phyloP scores from a whole-genome alignment of 2,329 filamentous ascomycete genomes.

The Hymenoscyphus fraxineus region DNA sequence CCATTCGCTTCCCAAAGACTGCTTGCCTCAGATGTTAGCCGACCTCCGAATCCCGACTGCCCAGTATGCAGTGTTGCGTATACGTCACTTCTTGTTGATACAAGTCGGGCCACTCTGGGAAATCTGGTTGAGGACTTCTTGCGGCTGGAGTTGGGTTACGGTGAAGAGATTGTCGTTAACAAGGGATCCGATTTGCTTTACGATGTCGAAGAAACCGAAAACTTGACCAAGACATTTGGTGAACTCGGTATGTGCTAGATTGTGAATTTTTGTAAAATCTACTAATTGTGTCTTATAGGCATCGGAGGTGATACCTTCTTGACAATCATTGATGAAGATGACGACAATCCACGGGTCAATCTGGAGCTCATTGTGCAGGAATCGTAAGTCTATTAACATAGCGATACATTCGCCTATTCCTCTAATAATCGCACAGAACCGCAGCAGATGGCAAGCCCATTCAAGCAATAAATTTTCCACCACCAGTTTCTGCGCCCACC shows the following conservation, averaged over 20 bases:
- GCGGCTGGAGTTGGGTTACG: slow-evolving; percentile 67
- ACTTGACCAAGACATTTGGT: slow-evolving; percentile 71
- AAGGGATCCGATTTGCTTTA: slow-evolving; percentile 77
- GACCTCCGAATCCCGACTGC: slow-evolving; percentile 74
- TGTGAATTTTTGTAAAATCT: slow-evolving; percentile 5
- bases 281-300: slow-evolving; percentile 42
- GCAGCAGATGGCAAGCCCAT: slow-evolving; percentile 51
- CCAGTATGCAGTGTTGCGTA: slow-evolving; percentile 77
- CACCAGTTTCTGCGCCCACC: slow-evolving; percentile 2
- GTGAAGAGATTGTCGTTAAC: slow-evolving; percentile 75
- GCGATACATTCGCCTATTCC: slow-evolving; percentile 6
- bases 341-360: slow-evolving; percentile 71
- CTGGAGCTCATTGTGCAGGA: slow-evolving; percentile 68
- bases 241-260: slow-evolving; percentile 58
- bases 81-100: slow-evolving; percentile 63
- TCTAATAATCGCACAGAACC: slow-evolving; percentile 22
- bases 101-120: slow-evolving; percentile 67
- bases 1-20: slow-evolving; percentile 57
- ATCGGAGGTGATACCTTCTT: slow-evolving; percentile 72
- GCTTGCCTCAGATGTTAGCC: slow-evolving; percentile 53
- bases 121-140: slow-evolving; percentile 77
- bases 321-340: slow-evolving; percentile 79
- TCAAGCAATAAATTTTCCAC: slow-evolving; percentile 36
- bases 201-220: slow-evolving; percentile 84
- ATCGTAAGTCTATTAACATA: slow-evolving; percentile 44